phyloP scores from a whole-genome alignment of 169 alveolate species.

The Amoebophrya sp. region DNA sequence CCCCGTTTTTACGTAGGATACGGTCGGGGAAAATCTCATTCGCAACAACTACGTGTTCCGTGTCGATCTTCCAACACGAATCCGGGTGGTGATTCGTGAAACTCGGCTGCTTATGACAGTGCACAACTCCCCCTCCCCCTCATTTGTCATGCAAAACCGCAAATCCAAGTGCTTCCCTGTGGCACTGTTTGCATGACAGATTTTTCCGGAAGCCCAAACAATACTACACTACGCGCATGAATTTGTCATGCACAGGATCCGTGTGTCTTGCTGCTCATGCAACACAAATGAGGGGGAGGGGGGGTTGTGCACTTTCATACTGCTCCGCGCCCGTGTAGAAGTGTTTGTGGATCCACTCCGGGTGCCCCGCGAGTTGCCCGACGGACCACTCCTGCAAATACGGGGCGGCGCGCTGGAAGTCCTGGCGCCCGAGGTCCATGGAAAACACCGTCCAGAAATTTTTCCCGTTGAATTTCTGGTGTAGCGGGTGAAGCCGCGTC shows the following conservation, averaged over 20 bases:
- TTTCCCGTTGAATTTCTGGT: constrained; percentile 35
- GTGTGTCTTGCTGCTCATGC: no score
- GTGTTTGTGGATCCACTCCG: constrained; percentile 14
- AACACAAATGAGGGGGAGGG: no score
- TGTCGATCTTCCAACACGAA: constrained; percentile 34
- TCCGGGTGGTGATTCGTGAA: not conserved
- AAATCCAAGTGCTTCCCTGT: no score
- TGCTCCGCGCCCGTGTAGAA: not conserved
- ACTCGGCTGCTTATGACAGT: no score
- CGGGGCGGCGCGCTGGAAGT: constrained; percentile 38
- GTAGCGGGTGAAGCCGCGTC: constrained; percentile 43
- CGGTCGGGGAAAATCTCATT: constrained; percentile 39
- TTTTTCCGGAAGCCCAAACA: no score
- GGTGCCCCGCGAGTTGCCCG: constrained; percentile 42
- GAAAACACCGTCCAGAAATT: constrained; percentile 49
- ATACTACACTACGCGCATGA: no score
- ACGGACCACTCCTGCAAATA: constrained; percentile 47
- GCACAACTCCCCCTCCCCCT: no score
- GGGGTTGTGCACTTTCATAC: no score
- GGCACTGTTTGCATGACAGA: no score
- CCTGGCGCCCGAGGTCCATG: constrained; percentile 51
- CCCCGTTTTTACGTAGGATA: no score
- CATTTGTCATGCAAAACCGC: no score
- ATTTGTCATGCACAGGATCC: no score
- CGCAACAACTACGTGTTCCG: constrained; percentile 40